A percentile compares a stretch with the other conserved stretches of the same genome.
These are phyloP conservation scores for Aspergillus latus DNA, from an alignment of 2,329 filamentous ascomycete genomes.

Conservation along the genomic window DNA sequence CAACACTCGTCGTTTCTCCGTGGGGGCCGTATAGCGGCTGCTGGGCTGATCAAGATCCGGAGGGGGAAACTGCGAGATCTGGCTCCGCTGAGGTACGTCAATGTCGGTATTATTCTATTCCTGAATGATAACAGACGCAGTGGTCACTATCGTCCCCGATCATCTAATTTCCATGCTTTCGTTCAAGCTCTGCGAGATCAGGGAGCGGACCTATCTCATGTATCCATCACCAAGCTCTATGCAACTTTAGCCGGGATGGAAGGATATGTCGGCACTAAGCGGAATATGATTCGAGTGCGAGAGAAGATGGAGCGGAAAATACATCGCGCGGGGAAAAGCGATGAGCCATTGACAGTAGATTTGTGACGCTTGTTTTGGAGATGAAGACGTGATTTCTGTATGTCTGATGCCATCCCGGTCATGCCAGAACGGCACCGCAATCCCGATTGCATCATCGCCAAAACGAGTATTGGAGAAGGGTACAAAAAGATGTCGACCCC, in stretches of 20 bases:
- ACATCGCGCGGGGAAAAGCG: not conserved
- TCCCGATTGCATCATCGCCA: slow-evolving; percentile 1
- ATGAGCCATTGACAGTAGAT: not conserved
- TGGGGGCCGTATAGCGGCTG: slow-evolving; percentile 75
- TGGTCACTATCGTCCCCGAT: slow-evolving; percentile 83
- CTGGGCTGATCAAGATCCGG: slow-evolving; percentile 82
- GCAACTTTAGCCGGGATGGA: slow-evolving; percentile 80
- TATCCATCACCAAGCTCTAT: slow-evolving; percentile 79
- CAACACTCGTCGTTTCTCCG: slow-evolving; percentile 90
- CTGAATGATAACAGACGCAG: slow-evolving; percentile 48
- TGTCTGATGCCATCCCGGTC: slow-evolving; percentile 4
- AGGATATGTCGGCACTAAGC: slow-evolving; percentile 68
- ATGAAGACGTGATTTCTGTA: slow-evolving; percentile 12
- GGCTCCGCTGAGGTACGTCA: slow-evolving; percentile 54
- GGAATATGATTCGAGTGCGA: slow-evolving; percentile 22
- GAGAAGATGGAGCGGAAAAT: slow-evolving; percentile 22
- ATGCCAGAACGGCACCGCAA: not conserved
- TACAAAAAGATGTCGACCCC: slow-evolving; percentile 6
- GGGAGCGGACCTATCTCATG: slow-evolving; percentile 74
- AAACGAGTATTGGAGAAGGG: not conserved
- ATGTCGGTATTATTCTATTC: not conserved
- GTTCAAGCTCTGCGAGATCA: slow-evolving; percentile 69
- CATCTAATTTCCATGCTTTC: slow-evolving; percentile 80
- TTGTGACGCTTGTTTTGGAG: not conserved
- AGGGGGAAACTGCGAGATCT: slow-evolving; percentile 73